These are phyloP conservation scores for Serendipita indica DNA, from an alignment of 768 basidiomycete species.

Conservation along the genomic window DNA sequence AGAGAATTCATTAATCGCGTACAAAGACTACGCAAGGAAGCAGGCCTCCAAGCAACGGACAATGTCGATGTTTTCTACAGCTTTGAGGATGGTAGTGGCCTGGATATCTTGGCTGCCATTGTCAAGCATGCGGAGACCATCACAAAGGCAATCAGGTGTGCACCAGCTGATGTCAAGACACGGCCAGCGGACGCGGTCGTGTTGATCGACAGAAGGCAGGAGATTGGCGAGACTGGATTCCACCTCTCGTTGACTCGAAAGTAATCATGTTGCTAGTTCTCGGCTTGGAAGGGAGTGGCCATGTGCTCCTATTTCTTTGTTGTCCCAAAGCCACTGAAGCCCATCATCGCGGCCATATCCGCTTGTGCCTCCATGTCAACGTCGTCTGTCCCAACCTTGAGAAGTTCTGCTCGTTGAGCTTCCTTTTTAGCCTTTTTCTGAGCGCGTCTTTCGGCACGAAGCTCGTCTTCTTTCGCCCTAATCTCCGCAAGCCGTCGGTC, in stretches of 20 bases:
- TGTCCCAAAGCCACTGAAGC: slow-evolving; percentile 79
- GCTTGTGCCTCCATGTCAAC: slow-evolving; percentile 28
- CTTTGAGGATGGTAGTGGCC: slow-evolving; percentile 54
- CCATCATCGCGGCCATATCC: slow-evolving; percentile 75
- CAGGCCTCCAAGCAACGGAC: slow-evolving; percentile 87
- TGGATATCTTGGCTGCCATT: slow-evolving; percentile 47
- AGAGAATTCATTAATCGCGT: slow-evolving; percentile 85
- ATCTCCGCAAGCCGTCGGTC: slow-evolving; percentile 76
- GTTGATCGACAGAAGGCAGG: slow-evolving; percentile 77
- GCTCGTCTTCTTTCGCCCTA: slow-evolving; percentile 49
- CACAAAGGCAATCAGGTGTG: slow-evolving; percentile 54
- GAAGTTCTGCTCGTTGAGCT: slow-evolving; percentile 49
- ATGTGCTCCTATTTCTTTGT: slow-evolving; percentile 48
- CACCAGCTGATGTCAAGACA: slow-evolving; percentile 45
- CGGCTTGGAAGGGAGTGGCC: not conserved
- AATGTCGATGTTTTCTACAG: slow-evolving; percentile 78
- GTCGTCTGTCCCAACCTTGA: slow-evolving; percentile 23
- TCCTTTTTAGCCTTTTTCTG: slow-evolving; percentile 69
- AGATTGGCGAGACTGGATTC: slow-evolving; percentile 68
- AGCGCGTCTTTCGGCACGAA: slow-evolving; percentile 60
- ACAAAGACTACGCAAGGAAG: slow-evolving; percentile 91
- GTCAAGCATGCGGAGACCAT: slow-evolving; percentile 53
- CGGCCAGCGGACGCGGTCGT: slow-evolving; percentile 34
- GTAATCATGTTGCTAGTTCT: slow-evolving; percentile 18
- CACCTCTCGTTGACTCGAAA: slow-evolving; percentile 46